These are phyloP conservation scores for Scolecobasidium constrictum DNA, from an alignment of 2,329 filamentous ascomycete species.

Conservation along the genomic window DNA sequence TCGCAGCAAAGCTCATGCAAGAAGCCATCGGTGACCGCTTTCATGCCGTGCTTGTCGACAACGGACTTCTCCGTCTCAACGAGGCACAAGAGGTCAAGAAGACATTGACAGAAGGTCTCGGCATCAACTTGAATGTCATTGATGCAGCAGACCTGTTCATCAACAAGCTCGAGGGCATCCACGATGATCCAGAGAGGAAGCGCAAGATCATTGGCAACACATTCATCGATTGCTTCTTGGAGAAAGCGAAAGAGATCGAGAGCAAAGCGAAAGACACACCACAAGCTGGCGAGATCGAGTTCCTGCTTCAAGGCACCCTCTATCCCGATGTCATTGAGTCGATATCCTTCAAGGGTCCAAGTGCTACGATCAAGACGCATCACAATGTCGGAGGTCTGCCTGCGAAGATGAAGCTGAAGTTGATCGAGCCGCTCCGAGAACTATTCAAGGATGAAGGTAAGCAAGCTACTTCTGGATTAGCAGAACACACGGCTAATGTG, in stretches of 20 bases:
- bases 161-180: conserved; percentile 61
- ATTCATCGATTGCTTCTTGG: conserved; percentile 76
- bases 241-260: conserved; percentile 65
- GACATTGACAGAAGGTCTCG: conserved; percentile 65
- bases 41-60: conserved; percentile 77
- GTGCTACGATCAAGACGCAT: conserved; percentile 63
- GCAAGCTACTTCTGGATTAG: too few species aligned
- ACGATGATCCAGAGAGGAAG: conserved; percentile 70
- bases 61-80: conserved; percentile 73
- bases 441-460: conserved; percentile 70
- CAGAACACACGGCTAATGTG: background rate
- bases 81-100: conserved; percentile 76
- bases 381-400: conserved; percentile 64
- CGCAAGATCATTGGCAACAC: conserved; percentile 80
- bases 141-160: conserved; percentile 72
- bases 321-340: conserved; percentile 66
- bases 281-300: conserved; percentile 67
- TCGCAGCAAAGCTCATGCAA: conserved; percentile 75
- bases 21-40: conserved; percentile 80
- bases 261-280: conserved; percentile 55
- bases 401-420: conserved; percentile 50
- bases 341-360: conserved; percentile 63
- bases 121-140: conserved; percentile 82
- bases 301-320: conserved; percentile 78
- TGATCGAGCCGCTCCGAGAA: conserved; percentile 69